Conservation (phyloP, 2,329 filamentous ascomycete genomes). For the Fusarium newnesense region DNA sequence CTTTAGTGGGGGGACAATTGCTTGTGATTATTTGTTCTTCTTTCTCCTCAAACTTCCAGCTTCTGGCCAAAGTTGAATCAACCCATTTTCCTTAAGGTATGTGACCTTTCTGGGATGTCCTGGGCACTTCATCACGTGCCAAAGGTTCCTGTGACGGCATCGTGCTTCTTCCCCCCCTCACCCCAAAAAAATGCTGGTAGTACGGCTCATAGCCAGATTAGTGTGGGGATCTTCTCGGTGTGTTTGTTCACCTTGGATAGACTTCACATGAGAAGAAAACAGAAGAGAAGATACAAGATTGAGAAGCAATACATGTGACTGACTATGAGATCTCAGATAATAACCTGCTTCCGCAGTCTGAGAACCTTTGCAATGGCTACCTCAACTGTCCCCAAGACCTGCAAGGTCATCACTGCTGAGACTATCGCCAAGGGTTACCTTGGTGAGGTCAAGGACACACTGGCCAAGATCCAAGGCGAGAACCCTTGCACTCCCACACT, state of each 20-base stretch:
- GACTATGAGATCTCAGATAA: conserved; percentile 22
- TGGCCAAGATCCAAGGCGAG: conserved; percentile 74
- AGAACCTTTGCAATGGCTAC: conserved; percentile 44
- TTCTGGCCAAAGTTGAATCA: conserved; percentile 28
- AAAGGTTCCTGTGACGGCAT: conserved; percentile 13
- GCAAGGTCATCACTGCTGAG: conserved; percentile 92
- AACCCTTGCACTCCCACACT: conserved; percentile 73
- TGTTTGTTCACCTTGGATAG: conserved; percentile 19
- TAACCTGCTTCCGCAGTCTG: conserved; percentile 10
- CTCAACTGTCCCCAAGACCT: conserved; percentile 69
- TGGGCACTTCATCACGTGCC: conserved; percentile 21
- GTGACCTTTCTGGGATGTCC: conserved; percentile 1
- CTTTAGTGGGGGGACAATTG: conserved; percentile 33
- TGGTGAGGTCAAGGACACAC: conserved; percentile 78
- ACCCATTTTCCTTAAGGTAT: conserved; percentile 19
- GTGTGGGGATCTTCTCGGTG: conserved; percentile 38
- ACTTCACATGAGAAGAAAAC: conserved; percentile 1
- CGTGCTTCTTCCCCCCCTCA: conserved; percentile 6
- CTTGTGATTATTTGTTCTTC: conserved; percentile 22
- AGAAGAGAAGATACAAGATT: background rate
- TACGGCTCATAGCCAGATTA: conserved; percentile 27
- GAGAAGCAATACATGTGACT: conserved; percentile 19
- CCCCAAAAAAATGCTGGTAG: conserved; percentile 11
- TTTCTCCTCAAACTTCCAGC: conserved; percentile 23
- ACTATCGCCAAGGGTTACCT: conserved; percentile 86